These are phyloP conservation scores for Pseudocercospora cruenta DNA, from an alignment of 2,329 filamentous ascomycete species.

Conservation along the genomic window DNA sequence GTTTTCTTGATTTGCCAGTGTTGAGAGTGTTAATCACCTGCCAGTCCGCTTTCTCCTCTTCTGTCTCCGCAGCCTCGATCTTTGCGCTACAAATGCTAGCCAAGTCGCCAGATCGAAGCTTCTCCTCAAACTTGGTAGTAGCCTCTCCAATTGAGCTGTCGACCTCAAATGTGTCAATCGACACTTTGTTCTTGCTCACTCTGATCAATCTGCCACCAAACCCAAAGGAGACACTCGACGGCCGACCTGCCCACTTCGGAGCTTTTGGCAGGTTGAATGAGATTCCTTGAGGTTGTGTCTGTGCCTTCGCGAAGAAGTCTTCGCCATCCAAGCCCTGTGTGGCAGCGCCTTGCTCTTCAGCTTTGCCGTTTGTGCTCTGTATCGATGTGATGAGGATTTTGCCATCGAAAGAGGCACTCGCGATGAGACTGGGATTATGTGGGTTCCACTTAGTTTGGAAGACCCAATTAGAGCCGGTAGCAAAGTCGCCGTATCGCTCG, in stretches of 20 bases:
- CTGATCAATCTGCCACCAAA: conserved; percentile 91
- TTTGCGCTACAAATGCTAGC: conserved; percentile 78
- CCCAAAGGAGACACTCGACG: conserved; percentile 85
- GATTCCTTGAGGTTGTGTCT: conserved; percentile 85
- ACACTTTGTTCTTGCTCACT: conserved; percentile 75
- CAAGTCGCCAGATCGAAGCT: conserved; percentile 77
- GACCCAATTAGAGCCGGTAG: conserved; percentile 98
- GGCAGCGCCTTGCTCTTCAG: conserved; percentile 66
- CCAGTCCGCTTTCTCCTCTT: conserved; percentile 96
- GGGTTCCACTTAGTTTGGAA: conserved; percentile 96
- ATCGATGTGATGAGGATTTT: conserved; percentile 93
- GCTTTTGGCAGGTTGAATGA: conserved; percentile 85
- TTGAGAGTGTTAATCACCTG: conserved; percentile 88
- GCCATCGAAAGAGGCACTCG: conserved; percentile 95
- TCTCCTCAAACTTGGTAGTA: conserved; percentile 83
- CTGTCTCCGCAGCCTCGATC: conserved; percentile 72
- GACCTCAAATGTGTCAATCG: conserved; percentile 84
- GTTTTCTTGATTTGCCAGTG: conserved; percentile 79
- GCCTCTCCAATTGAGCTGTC: conserved; percentile 83
- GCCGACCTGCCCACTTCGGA: conserved; percentile 87
- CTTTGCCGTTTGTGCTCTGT: conserved; percentile 84
- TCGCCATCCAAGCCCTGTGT: conserved; percentile 76
- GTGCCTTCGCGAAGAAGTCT: conserved; percentile 94
- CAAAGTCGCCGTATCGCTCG: conserved; percentile 85
- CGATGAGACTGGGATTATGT: conserved; percentile 86